A percentile compares a stretch with the other conserved stretches of the same genome.
These are phyloP conservation scores for Ajuga chamaepitys DNA, from an alignment of 257 asterid genomes.

Conservation along the genomic window DNA sequence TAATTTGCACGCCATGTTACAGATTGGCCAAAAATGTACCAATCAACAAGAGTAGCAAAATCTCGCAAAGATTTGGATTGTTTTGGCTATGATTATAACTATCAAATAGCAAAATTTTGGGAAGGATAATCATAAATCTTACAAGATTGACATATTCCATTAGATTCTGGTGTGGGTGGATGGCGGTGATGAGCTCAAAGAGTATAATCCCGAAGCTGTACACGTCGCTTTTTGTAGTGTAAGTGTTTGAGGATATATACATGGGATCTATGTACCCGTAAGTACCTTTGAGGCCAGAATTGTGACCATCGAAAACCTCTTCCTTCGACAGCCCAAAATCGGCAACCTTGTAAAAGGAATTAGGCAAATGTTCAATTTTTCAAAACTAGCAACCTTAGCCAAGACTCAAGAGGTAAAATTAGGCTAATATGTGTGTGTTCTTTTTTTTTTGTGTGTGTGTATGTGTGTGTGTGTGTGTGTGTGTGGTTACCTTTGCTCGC, in stretches of 20 bases:
- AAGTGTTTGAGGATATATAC: slow-evolving; percentile 74
- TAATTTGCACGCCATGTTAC: too few relatives aligned
- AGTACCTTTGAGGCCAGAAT: slow-evolving; percentile 94
- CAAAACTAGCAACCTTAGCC: background rate
- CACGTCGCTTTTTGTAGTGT: slow-evolving; percentile 84
- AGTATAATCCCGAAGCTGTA: slow-evolving; percentile 92
- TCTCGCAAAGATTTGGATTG: too few relatives aligned
- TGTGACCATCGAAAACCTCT: slow-evolving; percentile 62
- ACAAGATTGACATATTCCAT: slow-evolving; percentile 95
- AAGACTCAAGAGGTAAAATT: background rate
- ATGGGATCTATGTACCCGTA: slow-evolving; percentile 88
- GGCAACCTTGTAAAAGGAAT: slow-evolving; percentile 58
- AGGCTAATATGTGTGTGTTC: too few relatives aligned
- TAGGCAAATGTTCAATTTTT: slow-evolving; percentile 3
- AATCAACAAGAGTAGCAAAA: too few relatives aligned
- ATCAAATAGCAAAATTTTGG: background rate
- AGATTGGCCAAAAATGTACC: too few relatives aligned
- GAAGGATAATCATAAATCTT: slow-evolving; percentile 24
- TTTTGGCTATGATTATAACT: too few relatives aligned
- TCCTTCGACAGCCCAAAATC: slow-evolving; percentile 99
- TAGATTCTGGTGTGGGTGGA: slow-evolving; percentile 94
- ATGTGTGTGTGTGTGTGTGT: background rate
- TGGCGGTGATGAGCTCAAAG: slow-evolving; percentile 95
- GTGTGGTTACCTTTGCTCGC: slow-evolving; percentile 75
- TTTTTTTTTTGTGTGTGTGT: background rate